phyloP scores from a whole-genome alignment of 345 rosid genomes.

The Punica granatum region DNA sequence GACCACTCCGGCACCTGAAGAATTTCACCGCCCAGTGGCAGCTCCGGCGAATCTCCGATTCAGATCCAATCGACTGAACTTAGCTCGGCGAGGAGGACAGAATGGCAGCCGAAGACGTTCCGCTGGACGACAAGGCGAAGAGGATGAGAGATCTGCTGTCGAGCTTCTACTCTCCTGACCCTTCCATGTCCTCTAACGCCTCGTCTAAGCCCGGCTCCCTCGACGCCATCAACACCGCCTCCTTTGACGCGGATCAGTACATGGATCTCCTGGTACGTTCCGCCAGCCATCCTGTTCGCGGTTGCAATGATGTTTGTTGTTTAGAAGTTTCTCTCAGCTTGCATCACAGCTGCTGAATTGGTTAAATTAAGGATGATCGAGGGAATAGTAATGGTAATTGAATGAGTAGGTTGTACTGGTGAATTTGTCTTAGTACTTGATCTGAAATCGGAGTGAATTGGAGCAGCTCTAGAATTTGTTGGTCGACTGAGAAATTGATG shows the following conservation, averaged over 20 bases:
- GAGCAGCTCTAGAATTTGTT: not conserved
- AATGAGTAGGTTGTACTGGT: not conserved
- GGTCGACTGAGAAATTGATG: not conserved
- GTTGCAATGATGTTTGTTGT: not conserved
- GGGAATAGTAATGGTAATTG: not conserved
- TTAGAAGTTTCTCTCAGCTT: not conserved
- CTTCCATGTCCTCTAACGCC: slow-evolving; percentile 37
- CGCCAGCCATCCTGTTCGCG: not conserved
- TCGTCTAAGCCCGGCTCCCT: slow-evolving; percentile 43
- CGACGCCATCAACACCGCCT: slow-evolving; percentile 67
- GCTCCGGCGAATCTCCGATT: not conserved
- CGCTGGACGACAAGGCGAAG: slow-evolving; percentile 97
- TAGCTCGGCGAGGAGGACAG: not conserved
- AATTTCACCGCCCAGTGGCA: not conserved
- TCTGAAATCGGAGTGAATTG: not conserved
- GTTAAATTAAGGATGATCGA: not conserved
- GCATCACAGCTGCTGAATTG: not conserved
- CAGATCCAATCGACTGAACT: not conserved
- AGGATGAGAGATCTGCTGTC: slow-evolving; percentile 97
- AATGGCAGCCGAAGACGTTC: slow-evolving; percentile 52
- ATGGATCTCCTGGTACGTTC: slow-evolving; percentile 77
- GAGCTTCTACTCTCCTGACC: slow-evolving; percentile 95
- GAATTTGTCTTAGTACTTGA: not conserved
- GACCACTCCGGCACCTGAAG: too few species aligned
- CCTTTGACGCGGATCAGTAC: slow-evolving; percentile 87